Conservation (phyloP, 2,329 filamentous ascomycete genomes). For the Davidsoniella neocaledoniae region DNA sequence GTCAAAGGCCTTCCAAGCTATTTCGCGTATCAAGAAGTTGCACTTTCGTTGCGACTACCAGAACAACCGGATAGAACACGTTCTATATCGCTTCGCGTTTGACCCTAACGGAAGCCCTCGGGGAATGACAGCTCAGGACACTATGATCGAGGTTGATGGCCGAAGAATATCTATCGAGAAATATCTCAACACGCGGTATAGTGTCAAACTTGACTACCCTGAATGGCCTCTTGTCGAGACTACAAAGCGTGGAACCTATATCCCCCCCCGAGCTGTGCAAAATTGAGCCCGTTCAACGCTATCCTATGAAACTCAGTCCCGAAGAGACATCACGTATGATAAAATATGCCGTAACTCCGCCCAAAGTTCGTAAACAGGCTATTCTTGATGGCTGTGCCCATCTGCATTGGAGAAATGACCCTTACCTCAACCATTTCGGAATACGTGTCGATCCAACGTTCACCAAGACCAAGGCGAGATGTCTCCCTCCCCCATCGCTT, state of each 20-base stretch:
- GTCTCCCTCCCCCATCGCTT: conserved; percentile 49
- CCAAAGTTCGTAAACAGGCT: conserved; percentile 45
- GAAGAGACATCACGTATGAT: conserved; percentile 73
- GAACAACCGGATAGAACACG: conserved; percentile 23
- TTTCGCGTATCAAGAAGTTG: conserved; percentile 37
- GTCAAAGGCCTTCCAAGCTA: conserved; percentile 23
- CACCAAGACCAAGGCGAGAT: conserved; percentile 48
- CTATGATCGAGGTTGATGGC: conserved; percentile 37
- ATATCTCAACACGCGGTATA: conserved; percentile 41
- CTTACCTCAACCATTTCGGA: conserved; percentile 55
- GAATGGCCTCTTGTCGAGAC: conserved; percentile 42
- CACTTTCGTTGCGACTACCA: conserved; percentile 40
- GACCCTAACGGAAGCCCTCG: conserved; percentile 24
- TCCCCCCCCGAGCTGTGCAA: conserved; percentile 48
- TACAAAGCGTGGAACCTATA: conserved; percentile 30
- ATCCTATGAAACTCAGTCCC: conserved; percentile 43
- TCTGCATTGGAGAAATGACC: conserved; percentile 52
- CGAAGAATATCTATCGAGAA: conserved; percentile 31
- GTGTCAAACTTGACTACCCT: conserved; percentile 28
- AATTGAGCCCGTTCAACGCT: conserved; percentile 38
- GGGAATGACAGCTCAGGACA: conserved; percentile 32
- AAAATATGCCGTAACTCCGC: conserved; percentile 73
- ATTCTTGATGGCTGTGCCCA: conserved; percentile 52
- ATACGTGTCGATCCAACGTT: conserved; percentile 50
- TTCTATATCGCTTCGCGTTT: conserved; percentile 34